These are phyloP conservation scores for Leavenworthia alabamica DNA, from an alignment of 345 rosid species.

Conservation along the genomic window DNA sequence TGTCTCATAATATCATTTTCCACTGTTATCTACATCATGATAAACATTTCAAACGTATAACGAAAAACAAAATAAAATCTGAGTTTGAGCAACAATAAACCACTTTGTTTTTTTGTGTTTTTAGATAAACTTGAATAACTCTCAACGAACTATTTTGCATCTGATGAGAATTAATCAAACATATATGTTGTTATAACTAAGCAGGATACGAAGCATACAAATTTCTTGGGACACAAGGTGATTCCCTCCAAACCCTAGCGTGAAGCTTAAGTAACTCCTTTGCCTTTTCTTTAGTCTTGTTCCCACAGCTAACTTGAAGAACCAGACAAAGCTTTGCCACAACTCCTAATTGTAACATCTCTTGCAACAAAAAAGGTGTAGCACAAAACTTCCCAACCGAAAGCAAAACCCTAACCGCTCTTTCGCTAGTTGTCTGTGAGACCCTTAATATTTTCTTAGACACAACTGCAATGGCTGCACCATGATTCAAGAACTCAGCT, in stretches of 20 bases:
- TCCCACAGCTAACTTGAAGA: slow-evolving; percentile 47
- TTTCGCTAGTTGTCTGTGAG: slow-evolving; percentile 54
- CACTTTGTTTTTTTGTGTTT: slow-evolving; percentile 16
- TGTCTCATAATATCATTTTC: neutral
- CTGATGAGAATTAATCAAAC: slow-evolving; percentile 24
- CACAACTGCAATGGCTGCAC: slow-evolving; percentile 64
- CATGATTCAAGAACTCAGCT: slow-evolving; percentile 55
- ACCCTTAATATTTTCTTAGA: slow-evolving; percentile 76
- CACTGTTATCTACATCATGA: slow-evolving; percentile 11
- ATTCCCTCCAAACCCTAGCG: slow-evolving; percentile 58
- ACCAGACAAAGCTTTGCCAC: slow-evolving; percentile 67
- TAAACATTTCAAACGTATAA: neutral
- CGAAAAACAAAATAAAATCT: neutral
- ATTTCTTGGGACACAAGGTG: slow-evolving; percentile 49
- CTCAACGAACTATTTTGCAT: slow-evolving; percentile 11
- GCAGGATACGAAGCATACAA: slow-evolving; percentile 42
- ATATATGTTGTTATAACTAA: slow-evolving; percentile 11
- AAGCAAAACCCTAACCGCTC: slow-evolving; percentile 56
- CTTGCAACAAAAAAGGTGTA: slow-evolving; percentile 42
- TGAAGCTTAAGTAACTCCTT: slow-evolving; percentile 60
- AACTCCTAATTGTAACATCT: slow-evolving; percentile 72
- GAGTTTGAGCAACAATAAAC: slow-evolving; percentile 10
- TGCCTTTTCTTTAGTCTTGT: slow-evolving; percentile 52
- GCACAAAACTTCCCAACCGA: slow-evolving; percentile 56
- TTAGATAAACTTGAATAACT: slow-evolving; percentile 14